Percentiles rank a stretch among this genome's conserved stretches.
Conservation (phyloP, 2,329 filamentous ascomycete species). For the Trichoderma asperellum region DNA sequence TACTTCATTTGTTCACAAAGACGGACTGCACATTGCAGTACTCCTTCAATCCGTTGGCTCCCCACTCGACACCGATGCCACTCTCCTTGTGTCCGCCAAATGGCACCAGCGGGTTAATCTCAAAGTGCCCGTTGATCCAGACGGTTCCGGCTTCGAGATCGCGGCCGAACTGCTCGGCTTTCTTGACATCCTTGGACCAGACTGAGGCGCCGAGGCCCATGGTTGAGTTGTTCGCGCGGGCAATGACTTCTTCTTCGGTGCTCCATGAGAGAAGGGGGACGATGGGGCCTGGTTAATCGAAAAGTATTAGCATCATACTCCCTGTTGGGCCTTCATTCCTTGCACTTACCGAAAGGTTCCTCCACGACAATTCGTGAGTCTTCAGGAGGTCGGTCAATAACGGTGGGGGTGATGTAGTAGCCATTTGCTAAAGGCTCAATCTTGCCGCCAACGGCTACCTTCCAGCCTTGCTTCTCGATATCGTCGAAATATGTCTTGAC, state of each 20-base stretch:
- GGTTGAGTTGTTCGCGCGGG: conserved; percentile 48
- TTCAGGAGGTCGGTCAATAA: conserved; percentile 40
- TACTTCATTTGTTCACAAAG: conserved; percentile 16
- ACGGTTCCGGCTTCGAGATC: conserved; percentile 60
- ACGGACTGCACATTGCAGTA: conserved; percentile 18
- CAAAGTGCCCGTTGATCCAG: conserved; percentile 46
- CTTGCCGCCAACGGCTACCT: conserved; percentile 43
- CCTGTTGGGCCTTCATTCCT: too few species aligned
- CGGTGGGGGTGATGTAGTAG: conserved; percentile 83
- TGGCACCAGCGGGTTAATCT: conserved; percentile 65
- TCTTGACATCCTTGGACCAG: conserved; percentile 58
- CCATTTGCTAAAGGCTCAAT: conserved; percentile 63
- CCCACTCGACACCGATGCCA: conserved; percentile 55
- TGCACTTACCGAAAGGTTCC: conserved; percentile 41
- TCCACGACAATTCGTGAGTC: conserved; percentile 41
- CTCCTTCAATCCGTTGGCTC: conserved; percentile 16
- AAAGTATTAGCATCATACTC: not conserved
- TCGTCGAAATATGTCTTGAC: conserved; percentile 38
- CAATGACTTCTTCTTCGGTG: conserved; percentile 42
- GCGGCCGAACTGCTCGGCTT: conserved; percentile 48
- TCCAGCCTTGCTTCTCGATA: conserved; percentile 39
- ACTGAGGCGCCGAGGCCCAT: conserved; percentile 62
- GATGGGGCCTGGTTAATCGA: conserved; percentile 34
- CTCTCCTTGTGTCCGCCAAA: conserved; percentile 69
- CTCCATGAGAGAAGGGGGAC: conserved; percentile 39